A percentile compares a stretch with the other conserved stretches of the same genome.
phyloP scores from a whole-genome alignment of 129 eudicot genomes.

The Glebionis coronaria region DNA sequence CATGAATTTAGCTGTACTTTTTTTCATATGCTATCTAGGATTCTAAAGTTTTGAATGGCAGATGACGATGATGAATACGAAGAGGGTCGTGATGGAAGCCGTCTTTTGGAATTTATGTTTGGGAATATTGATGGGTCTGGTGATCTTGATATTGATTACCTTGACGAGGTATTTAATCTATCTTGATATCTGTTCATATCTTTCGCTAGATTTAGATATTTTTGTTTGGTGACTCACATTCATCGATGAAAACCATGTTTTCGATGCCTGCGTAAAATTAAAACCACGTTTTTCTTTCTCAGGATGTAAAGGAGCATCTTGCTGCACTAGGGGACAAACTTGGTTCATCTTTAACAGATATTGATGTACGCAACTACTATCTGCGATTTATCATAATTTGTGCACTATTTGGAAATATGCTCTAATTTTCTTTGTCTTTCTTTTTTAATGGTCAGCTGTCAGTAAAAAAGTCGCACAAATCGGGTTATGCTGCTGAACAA shows the following conservation, averaged over 20 bases:
- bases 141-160: conserved; percentile 96
- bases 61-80: conserved; percentile 94
- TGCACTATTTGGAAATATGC: conserved; percentile 6
- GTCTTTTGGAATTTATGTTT: conserved; percentile 90
- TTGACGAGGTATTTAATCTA: conserved; percentile 67
- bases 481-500: conserved; percentile 80
- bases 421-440: conserved; percentile 21
- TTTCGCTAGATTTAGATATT: background rate
- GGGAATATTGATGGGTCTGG: conserved; percentile 94
- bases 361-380: conserved; percentile 53
- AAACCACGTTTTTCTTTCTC: conserved; percentile 28
- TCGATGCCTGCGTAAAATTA: too few species aligned
- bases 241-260: too few species aligned
- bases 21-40: conserved; percentile 11
- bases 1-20: background rate
- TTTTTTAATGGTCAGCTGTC: conserved; percentile 51
- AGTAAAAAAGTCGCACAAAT: conserved; percentile 48
- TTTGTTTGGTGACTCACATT: background rate
- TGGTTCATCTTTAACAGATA: conserved; percentile 77
- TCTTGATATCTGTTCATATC: conserved; percentile 5
- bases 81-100: conserved; percentile 78
- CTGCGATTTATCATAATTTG: background rate
- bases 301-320: conserved; percentile 99
- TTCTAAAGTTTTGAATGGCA: conserved; percentile 36
- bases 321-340: conserved; percentile 87